Base-by-base conservation (phyloP, 345 rosid genomes). In the Limnanthes douglasii region DNA sequence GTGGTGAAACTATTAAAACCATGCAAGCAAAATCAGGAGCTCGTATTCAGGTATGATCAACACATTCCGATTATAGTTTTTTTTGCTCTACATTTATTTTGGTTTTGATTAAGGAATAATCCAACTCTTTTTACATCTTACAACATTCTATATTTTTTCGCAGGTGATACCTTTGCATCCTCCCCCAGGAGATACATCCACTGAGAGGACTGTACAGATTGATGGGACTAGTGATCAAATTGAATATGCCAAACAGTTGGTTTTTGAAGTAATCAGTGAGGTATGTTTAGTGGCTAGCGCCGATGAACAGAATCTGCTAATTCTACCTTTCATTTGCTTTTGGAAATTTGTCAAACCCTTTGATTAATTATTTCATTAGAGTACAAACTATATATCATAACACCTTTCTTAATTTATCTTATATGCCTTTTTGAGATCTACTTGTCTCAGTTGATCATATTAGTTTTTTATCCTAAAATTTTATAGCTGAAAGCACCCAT, bases 41-140 rank as follows among this genome's bases (percentile, higher is more conserved):
- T 54, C 81, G 96, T n/a, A 72, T 92, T 51, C 99, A 92, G 99
- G 99, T 92, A 39, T 50, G n/a, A n/a, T n/a, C n/a, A n/a, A n/a
- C n/a, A n/a, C n/a, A n/a, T n/a, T n/a, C n/a, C n/a, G n/a, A n/a
- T n/a, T n/a, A n/a, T n/a, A n/a, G n/a, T n/a, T n/a, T n/a, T n/a
- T n/a, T n/a, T n/a, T n/a, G n/a, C n/a, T n/a, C n/a, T n/a, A n/a
- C n/a, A n/a, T n/a, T n/a, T n/a, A n/a, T n/a, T n/a, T n/a, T n/a
- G n/a, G n/a, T n/a, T n/a, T n/a, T n/a, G n/a, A n/a, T n/a, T n/a
- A n/a, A n/a, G n/a, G n/a, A n/a, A n/a, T n/a, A n/a, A 18, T 45
- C 6, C 9, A 3, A 13, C 11, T 39, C 15, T 18, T 12, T 17
- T 17, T 10, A 27, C 13, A 5, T 21, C 18, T 12, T 22, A 3